Percentiles rank a stretch among this genome's conserved stretches.
These are phyloP conservation scores for Mycena sanguinolenta DNA, from an alignment of 768 basidiomycete species.

Conservation along the genomic window DNA sequence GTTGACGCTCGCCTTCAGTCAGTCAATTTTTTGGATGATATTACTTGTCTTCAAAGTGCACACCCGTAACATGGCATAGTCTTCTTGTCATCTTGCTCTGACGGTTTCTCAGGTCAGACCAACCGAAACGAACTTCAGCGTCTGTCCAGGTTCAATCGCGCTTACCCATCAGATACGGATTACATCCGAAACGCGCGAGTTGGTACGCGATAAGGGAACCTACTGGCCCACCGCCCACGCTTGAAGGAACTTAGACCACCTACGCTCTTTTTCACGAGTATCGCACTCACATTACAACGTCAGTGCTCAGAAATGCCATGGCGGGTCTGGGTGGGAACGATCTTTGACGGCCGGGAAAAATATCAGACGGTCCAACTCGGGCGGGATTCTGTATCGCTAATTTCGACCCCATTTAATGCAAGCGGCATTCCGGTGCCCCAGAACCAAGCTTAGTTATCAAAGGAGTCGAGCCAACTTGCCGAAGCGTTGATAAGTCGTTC, in stretches of 20 bases:
- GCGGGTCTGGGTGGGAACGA: not conserved
- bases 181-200: constrained; percentile 38
- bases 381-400: no score
- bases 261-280: not conserved
- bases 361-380: no score
- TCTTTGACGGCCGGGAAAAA: no score
- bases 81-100: constrained; percentile 37
- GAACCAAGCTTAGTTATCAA: no score
- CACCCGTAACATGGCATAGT: constrained; percentile 35
- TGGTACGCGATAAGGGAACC: constrained; percentile 38
- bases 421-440: no score
- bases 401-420: no score
- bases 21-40: no score
- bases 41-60: not conserved
- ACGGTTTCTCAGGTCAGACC: not conserved
- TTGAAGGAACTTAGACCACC: not conserved
- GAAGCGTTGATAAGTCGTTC: no score
- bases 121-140: not conserved
- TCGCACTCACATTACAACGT: constrained; percentile 6
- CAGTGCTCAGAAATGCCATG: constrained; percentile 5
- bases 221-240: constrained; percentile 38
- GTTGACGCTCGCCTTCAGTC: constrained; percentile 10
- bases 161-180: constrained; percentile 37
- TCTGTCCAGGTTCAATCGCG: not conserved
- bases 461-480: no score